Conservation (phyloP, 139 green algal genomes). For the Closterium sp. region DNA sequence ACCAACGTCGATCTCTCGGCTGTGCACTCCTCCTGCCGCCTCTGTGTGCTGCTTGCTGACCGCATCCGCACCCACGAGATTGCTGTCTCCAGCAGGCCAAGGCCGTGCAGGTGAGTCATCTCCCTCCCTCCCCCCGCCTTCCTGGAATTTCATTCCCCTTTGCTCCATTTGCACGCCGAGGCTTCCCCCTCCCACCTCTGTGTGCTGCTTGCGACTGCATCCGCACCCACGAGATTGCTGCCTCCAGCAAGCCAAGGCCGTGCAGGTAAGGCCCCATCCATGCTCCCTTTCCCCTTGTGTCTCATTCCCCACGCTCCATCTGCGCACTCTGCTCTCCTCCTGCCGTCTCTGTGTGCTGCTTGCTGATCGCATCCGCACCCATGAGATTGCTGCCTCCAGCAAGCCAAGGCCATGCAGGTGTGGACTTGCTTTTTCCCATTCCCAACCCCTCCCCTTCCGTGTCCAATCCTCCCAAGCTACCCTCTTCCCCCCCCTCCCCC, state of each 20-base stretch:
- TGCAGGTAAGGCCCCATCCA: not conserved
- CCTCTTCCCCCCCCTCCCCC: no score
- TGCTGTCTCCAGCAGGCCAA: no score
- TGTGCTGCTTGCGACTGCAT: conserved; percentile 16
- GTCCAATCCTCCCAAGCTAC: no score
- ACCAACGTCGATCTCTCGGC: conserved; percentile 44
- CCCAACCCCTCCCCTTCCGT: no score
- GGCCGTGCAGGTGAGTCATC: conserved; percentile 17
- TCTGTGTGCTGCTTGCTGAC: conserved; percentile 31
- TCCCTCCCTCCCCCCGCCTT: no score
- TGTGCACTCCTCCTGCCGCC: conserved; percentile 41
- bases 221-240: not conserved
- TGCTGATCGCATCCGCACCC: conserved; percentile 1
- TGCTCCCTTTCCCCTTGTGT: no score
- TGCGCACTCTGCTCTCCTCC: conserved; percentile 44
- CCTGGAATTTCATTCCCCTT: not conserved
- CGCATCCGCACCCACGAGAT: conserved; percentile 6
- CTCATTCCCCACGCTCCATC: no score
- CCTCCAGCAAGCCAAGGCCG: not conserved
- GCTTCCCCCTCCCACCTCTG: conserved; percentile 36
- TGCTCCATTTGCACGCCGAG: no score
- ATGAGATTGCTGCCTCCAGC: not conserved
- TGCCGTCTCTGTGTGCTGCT: conserved; percentile 40
- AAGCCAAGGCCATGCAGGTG: conserved; percentile 8
- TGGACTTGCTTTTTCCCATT: no score